Conservation (phyloP, 768 basidiomycete genomes). For the Hericium rajendrae region DNA sequence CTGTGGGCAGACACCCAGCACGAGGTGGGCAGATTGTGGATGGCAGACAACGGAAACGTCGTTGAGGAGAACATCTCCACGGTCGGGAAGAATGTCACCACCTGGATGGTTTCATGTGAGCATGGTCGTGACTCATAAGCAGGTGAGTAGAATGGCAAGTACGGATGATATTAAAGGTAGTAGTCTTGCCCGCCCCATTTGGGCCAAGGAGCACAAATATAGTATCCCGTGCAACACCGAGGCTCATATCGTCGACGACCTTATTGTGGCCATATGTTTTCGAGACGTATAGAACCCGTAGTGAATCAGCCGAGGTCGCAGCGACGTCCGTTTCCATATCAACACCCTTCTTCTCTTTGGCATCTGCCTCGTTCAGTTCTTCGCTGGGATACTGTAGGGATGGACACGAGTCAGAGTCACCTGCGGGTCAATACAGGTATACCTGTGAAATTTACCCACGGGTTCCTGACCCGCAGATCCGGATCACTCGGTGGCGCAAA, state of each 20-base stretch:
- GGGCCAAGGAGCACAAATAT: constrained; percentile 71
- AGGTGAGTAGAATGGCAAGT: constrained; percentile 17
- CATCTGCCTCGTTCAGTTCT: neutral
- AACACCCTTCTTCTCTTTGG: constrained; percentile 32
- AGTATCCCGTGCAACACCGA: constrained; percentile 53
- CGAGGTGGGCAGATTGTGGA: constrained; percentile 52
- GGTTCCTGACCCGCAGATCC: too few species aligned
- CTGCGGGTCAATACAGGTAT: too few species aligned
- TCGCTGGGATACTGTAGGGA: neutral
- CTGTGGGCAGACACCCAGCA: constrained; percentile 76
- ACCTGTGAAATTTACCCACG: too few species aligned
- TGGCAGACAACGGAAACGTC: constrained; percentile 56
- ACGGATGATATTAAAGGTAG: constrained; percentile 76
- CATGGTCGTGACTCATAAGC: neutral
- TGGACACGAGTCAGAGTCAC: too few species aligned
- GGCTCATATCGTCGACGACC: constrained; percentile 67
- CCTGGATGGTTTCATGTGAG: constrained; percentile 26
- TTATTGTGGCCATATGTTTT: constrained; percentile 42
- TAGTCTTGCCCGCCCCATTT: constrained; percentile 80
- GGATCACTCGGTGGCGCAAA: too few species aligned
- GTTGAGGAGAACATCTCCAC: constrained; percentile 61
- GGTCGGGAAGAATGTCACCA: constrained; percentile 57
- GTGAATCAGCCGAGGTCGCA: constrained; percentile 38
- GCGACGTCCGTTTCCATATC: constrained; percentile 41
- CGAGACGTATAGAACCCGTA: constrained; percentile 53